Base-by-base conservation (phyloP, 441 rosid genomes). In the Metrosideros polymorpha region DNA sequence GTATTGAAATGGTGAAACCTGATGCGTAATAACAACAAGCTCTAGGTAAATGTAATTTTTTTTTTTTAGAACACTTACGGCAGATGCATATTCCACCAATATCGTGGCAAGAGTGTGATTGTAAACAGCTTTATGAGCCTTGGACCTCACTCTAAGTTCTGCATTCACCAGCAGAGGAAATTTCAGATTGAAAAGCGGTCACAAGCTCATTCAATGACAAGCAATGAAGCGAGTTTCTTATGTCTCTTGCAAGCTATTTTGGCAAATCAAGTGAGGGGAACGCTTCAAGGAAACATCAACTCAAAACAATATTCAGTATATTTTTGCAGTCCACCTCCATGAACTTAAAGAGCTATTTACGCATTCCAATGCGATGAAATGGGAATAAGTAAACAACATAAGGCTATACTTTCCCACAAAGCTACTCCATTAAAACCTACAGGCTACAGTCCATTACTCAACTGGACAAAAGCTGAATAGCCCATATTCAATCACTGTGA, bases 51-150 rank as follows among this genome's bases (percentile, higher is more conserved):
- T n/a, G 6, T 0, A 3, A 29, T 51, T 14, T 3, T 27, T 14
- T 55, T 14, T 15, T 32, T 22, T 12, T 59, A 53, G 10, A 43
- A 22, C 8, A 50, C 86, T 87, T 87, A 87, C 88, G 0, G 88
- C 88, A 17, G 86, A 87, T 83, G 88, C 88, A 84, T 87, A 87
- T 50, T 87, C 86, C 84, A 87, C 88, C 54, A 87, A 25, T 42
- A 87, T 84, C 13, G 79, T 87, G 83, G 88, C 88, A 55, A 87
- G 86, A 32, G 86, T 87, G 51, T 87, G 88, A 50, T 84, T 87
- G 84, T 84, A 87, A 24, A n/a, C 19, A 18, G 88, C 76, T 53
- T 56, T 84, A 75, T 76, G 47, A 52, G 43, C 59, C 84, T 43
- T 83, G 43, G 76, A 83, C 54, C 59, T 84, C 50, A 55, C 77